Conservation (phyloP, 805 yeast species). For the Kregervanrija pseudodelftensis region DNA sequence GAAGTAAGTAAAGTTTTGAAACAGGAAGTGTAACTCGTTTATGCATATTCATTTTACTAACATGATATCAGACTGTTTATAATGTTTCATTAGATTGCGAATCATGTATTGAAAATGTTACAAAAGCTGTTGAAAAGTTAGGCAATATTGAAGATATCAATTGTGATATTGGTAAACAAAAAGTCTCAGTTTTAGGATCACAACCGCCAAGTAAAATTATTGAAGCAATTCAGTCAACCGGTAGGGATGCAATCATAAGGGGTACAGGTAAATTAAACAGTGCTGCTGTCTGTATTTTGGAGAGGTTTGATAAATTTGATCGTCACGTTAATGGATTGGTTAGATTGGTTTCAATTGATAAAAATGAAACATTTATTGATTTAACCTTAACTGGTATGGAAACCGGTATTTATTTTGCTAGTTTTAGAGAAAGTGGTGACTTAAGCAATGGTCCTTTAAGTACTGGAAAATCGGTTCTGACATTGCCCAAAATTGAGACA, state of each 20-base stretch:
- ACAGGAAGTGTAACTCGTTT: no score
- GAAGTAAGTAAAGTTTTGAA: conserved; percentile 1
- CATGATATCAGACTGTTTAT: conserved; percentile 50
- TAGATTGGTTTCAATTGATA: conserved; percentile 63
- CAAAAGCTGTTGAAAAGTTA: conserved; percentile 42
- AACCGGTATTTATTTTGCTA: conserved; percentile 64
- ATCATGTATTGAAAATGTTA: conserved; percentile 57
- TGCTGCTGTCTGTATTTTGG: conserved; percentile 88
- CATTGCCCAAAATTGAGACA: conserved; percentile 35
- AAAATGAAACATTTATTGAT: conserved; percentile 56
- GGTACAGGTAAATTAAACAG: conserved; percentile 84
- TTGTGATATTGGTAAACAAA: conserved; percentile 50
- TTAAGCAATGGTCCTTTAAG: conserved; percentile 64
- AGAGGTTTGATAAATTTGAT: conserved; percentile 44
- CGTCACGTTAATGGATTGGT: conserved; percentile 81
- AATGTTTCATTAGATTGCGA: conserved; percentile 83
- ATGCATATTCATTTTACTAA: no score
- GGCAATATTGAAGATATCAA: conserved; percentile 45
- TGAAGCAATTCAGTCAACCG: conserved; percentile 59
- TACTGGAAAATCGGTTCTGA: conserved; percentile 47
- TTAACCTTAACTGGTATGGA: conserved; percentile 66
- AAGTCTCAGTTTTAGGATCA: conserved; percentile 61
- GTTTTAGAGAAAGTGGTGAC: conserved; percentile 66
- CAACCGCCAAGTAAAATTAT: conserved; percentile 74
- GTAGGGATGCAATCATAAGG: conserved; percentile 85